Conservation (phyloP, 345 rosid species). For the Hibiscus syriacus region DNA sequence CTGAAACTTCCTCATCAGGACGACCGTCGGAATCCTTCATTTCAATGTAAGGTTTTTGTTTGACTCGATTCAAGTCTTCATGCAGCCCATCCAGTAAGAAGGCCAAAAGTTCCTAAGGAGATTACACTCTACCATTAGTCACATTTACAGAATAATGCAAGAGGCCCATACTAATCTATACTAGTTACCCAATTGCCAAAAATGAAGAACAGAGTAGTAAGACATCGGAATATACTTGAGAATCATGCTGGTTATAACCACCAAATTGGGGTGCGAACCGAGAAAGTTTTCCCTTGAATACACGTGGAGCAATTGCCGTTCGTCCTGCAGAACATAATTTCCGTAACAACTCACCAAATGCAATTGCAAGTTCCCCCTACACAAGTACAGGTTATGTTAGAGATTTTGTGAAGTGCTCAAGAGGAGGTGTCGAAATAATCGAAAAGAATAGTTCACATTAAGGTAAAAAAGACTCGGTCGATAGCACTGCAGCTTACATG, state of each 20-base stretch:
- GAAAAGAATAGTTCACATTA: not conserved
- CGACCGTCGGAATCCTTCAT: slow-evolving; percentile 70
- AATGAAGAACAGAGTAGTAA: not conserved
- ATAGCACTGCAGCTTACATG: slow-evolving; percentile 41
- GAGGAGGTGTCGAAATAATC: not conserved
- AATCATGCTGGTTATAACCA: slow-evolving; percentile 96
- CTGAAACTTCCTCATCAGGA: slow-evolving; percentile 82
- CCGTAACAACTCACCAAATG: slow-evolving; percentile 81
- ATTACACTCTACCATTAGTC: slow-evolving; percentile 1
- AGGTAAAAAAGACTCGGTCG: not conserved
- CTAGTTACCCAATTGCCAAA: not conserved
- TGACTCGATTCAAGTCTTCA: slow-evolving; percentile 92
- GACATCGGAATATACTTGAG: slow-evolving; percentile 45
- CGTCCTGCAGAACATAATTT: slow-evolving; percentile 72
- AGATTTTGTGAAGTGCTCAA: not conserved
- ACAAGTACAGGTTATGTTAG: slow-evolving; percentile 25
- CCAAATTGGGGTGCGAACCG: slow-evolving; percentile 91
- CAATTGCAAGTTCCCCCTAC: slow-evolving; percentile 93
- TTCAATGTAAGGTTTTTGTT: slow-evolving; percentile 77
- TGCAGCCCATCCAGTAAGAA: slow-evolving; percentile 87
- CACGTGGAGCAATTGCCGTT: slow-evolving; percentile 62
- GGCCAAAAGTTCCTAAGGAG: slow-evolving; percentile 74
- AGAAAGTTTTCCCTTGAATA: slow-evolving; percentile 70
- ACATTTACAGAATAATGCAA: not conserved
- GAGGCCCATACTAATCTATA: not conserved